Evolutionary conservation across 2,329 filamentous ascomycete species (phyloP).

Genomic region (Trichoderma endophyticum): DNA sequence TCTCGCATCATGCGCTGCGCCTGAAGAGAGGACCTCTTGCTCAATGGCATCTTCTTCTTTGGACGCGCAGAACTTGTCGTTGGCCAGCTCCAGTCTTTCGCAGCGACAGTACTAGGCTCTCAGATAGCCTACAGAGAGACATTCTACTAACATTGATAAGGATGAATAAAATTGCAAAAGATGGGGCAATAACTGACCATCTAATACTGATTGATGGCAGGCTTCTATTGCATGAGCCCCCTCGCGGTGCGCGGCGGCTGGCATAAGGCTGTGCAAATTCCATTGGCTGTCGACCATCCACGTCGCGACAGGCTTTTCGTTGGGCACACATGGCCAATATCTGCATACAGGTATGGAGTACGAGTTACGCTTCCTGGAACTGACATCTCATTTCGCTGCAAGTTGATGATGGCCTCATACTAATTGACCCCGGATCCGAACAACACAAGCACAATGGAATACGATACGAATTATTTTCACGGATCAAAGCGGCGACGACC

Average conservation of each 20-base stretch:
- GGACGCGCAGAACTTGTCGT: not conserved
- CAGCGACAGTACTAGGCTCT: not conserved
- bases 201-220: not conserved
- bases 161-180: not conserved
- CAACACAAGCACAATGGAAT: not conserved
- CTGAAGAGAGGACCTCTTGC: not conserved
- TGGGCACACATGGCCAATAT: not conserved
- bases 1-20: not conserved
- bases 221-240: too few species aligned
- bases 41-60: not conserved
- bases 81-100: not conserved
- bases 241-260: too few species aligned
- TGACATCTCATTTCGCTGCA: not conserved
- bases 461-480: not conserved
- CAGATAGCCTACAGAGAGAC: not conserved
- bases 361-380: not conserved
- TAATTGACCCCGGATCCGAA: not conserved
- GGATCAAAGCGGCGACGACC: not conserved
- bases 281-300: not conserved
- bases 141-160: not conserved
- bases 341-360: not conserved
- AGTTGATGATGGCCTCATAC: not conserved
- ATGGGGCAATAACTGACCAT: not conserved
- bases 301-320: not conserved
- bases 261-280: not conserved